Conservation (phyloP, 2,329 filamentous ascomycete species). For the Botrytis fragariae region DNA sequence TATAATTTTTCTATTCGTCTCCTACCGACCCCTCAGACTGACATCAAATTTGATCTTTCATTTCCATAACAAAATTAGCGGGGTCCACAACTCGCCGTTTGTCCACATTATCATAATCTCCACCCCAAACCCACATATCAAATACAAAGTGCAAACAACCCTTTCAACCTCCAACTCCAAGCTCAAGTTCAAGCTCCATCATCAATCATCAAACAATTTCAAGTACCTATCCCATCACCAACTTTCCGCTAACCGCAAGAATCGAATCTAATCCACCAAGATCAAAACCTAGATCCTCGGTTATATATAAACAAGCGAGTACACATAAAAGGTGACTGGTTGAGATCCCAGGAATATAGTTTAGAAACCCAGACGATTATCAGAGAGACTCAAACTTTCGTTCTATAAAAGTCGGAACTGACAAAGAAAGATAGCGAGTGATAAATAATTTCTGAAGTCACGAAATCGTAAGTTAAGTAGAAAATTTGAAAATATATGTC, state of each 20-base stretch:
- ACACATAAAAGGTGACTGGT: no score
- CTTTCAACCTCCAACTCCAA: no score
- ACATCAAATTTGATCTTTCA: fast-evolving
- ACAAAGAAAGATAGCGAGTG: neutral
- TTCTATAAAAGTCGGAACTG: fast-evolving
- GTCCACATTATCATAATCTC: neutral
- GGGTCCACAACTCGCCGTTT: no score
- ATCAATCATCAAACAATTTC: neutral
- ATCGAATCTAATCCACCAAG: fast-evolving
- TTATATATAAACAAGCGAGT: neutral
- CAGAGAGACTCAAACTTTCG: neutral
- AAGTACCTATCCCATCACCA: fast-evolving
- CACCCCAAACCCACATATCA: neutral
- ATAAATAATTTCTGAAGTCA: fast-evolving
- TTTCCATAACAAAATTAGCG: neutral
- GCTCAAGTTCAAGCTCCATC: neutral
- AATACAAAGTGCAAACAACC: neutral
- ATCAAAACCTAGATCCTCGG: neutral
- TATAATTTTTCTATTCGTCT: no score
- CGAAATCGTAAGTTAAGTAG: neutral
- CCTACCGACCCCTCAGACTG: no score
- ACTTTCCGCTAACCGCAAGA: neutral
- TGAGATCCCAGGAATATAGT: fast-evolving
- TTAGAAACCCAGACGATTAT: neutral
- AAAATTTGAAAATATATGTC: no score